Evolutionary conservation across 176 grass and related monocot species (phyloP).

Genomic region (Cenchrus fungigraminus): DNA sequence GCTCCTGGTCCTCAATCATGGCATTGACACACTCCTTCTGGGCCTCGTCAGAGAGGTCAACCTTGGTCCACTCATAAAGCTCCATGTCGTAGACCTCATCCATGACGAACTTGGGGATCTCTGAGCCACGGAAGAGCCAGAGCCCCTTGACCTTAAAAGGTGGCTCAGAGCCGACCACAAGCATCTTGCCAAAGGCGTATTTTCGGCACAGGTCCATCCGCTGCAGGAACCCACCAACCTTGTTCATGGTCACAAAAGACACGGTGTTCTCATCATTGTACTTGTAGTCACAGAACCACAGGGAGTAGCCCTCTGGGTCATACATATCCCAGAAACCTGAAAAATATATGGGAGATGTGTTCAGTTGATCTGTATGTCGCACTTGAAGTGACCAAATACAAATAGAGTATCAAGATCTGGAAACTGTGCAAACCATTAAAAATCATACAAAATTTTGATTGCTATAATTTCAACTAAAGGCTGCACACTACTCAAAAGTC

Average conservation of each 20-base stretch:
- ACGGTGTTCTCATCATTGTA: conserved; percentile 87
- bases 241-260: conserved; percentile 77
- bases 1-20: conserved; percentile 93
- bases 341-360: background rate
- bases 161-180: conserved; percentile 67
- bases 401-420: too few species aligned
- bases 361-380: background rate
- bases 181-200: conserved; percentile 90
- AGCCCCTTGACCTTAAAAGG: conserved; percentile 87
- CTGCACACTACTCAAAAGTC: background rate
- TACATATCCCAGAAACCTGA: conserved; percentile 94
- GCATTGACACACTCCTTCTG: conserved; percentile 79
- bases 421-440: background rate
- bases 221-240: conserved; percentile 84
- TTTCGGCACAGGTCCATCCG: conserved; percentile 82
- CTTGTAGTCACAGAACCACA: conserved; percentile 94
- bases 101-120: conserved; percentile 80
- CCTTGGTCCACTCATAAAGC: conserved; percentile 87
- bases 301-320: conserved; percentile 76
- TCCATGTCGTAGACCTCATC: conserved; percentile 90
- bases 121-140: conserved; percentile 76
- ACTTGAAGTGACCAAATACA: background rate
- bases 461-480: background rate
- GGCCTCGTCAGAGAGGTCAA: conserved; percentile 64
- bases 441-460: too few species aligned